Percentiles rank a stretch among this genome's conserved stretches.
phyloP scores from a whole-genome alignment of 768 basidiomycete species.

The Termitomyces sp. region DNA sequence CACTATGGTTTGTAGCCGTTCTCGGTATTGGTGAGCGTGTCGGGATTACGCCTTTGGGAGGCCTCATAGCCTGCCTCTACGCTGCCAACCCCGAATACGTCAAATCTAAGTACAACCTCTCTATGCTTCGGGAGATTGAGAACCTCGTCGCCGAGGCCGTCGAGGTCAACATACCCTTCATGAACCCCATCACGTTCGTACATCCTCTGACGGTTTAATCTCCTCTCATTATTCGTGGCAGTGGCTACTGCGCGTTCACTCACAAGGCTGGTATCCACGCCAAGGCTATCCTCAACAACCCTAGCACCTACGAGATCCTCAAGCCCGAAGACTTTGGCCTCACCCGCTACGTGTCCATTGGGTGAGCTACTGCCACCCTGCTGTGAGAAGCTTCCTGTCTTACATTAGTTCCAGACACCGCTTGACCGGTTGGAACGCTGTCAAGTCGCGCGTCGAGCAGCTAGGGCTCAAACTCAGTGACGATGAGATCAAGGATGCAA shows the following conservation, averaged over 20 bases:
- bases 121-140: conserved; percentile 97
- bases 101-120: conserved; percentile 98
- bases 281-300: conserved; percentile 99
- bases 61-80: conserved; percentile 93
- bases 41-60: conserved; percentile 97
- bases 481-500: conserved; percentile 97
- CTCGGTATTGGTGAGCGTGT: conserved; percentile 99
- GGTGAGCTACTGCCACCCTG: conserved; percentile 37
- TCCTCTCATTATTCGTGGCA: conserved; percentile 24
- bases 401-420: conserved; percentile 57
- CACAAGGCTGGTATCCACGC: conserved; percentile 99
- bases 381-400: background rate
- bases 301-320: conserved; percentile 97
- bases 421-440: conserved; percentile 98
- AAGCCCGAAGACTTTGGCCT: conserved; percentile 99
- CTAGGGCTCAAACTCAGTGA: conserved; percentile 86
- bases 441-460: conserved; percentile 99
- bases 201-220: background rate
- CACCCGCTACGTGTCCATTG: conserved; percentile 96
- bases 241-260: conserved; percentile 99
- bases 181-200: conserved; percentile 86
- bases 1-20: conserved; percentile 48
- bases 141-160: conserved; percentile 99
- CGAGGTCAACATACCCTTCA: conserved; percentile 96
- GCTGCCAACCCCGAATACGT: conserved; percentile 98